Evolutionary conservation across 805 yeast genomes (phyloP).

Genomic region (Lipomyces lipofer): DNA sequence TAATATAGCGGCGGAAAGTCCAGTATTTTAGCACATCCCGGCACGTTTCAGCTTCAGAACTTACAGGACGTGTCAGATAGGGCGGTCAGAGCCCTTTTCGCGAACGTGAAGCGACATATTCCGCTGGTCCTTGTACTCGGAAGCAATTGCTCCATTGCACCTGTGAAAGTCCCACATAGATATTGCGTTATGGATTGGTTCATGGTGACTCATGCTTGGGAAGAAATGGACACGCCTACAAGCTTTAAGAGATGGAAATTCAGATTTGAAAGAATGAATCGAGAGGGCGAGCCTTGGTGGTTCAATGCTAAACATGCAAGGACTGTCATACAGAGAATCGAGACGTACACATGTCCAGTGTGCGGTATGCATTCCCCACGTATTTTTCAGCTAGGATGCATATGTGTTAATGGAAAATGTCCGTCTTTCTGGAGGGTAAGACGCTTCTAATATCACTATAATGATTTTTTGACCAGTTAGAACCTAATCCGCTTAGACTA

Average conservation of each 20-base stretch:
- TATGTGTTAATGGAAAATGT: not conserved
- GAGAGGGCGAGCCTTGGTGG: conserved; percentile 5
- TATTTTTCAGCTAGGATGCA: not conserved
- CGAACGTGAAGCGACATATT: not conserved
- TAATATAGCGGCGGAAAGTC: too few relatives aligned
- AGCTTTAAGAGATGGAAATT: conserved; percentile 2
- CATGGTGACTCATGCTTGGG: conserved; percentile 9
- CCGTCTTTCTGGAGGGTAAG: not conserved
- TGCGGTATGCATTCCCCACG: not conserved
- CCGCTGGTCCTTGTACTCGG: conserved; percentile 9
- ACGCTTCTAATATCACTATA: not conserved
- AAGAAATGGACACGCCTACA: not conserved
- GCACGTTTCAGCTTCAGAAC: not conserved
- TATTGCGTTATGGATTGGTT: conserved; percentile 17
- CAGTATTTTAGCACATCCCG: too few relatives aligned
- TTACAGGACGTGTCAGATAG: not conserved
- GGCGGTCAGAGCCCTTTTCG: conserved; percentile 1
- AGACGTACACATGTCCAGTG: not conserved
- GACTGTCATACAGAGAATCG: not conserved
- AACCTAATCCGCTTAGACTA: not conserved
- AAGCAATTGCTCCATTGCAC: not conserved
- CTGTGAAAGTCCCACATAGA: not conserved
- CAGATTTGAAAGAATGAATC: conserved; percentile 3
- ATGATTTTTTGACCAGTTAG: not conserved
- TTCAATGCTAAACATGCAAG: not conserved